Conservation (phyloP, 2,329 filamentous ascomycete species). For the Thyridium curvatum region DNA sequence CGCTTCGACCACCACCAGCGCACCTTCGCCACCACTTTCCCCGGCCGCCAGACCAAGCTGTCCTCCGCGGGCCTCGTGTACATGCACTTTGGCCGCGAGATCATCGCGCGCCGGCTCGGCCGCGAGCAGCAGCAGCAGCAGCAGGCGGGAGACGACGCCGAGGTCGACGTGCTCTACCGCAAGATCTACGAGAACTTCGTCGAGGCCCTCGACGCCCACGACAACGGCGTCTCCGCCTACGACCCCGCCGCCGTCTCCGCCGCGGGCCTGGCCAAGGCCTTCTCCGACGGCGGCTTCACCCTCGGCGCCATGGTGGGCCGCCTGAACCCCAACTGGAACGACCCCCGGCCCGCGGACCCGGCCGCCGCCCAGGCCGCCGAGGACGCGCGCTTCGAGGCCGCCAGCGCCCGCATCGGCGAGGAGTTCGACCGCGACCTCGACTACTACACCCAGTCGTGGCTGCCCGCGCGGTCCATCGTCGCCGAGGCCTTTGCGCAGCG, state of each 20-base stretch:
- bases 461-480: conserved; percentile 79
- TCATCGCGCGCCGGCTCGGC: conserved; percentile 64
- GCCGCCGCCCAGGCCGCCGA: conserved; percentile 64
- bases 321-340: conserved; percentile 77
- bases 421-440: conserved; percentile 79
- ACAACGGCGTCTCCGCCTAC: conserved; percentile 87
- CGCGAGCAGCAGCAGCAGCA: conserved; percentile 14
- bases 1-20: conserved; percentile 98
- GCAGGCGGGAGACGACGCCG: conserved; percentile 39
- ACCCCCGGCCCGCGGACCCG: conserved; percentile 46
- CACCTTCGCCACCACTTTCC: conserved; percentile 80
- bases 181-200: conserved; percentile 93
- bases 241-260: conserved; percentile 63
- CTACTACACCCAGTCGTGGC: conserved; percentile 71
- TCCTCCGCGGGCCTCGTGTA: conserved; percentile 92
- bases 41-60: conserved; percentile 77
- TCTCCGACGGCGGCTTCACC: conserved; percentile 75
- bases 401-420: conserved; percentile 79
- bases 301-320: conserved; percentile 78
- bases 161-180: conserved; percentile 67
- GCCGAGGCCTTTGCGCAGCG: conserved; percentile 68
- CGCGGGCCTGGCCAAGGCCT: conserved; percentile 74
- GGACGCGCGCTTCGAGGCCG: conserved; percentile 71
- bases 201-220: conserved; percentile 94
- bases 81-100: conserved; percentile 84